Conservation (phyloP, 2,329 filamentous ascomycete species). For the Alternaria solani region DNA sequence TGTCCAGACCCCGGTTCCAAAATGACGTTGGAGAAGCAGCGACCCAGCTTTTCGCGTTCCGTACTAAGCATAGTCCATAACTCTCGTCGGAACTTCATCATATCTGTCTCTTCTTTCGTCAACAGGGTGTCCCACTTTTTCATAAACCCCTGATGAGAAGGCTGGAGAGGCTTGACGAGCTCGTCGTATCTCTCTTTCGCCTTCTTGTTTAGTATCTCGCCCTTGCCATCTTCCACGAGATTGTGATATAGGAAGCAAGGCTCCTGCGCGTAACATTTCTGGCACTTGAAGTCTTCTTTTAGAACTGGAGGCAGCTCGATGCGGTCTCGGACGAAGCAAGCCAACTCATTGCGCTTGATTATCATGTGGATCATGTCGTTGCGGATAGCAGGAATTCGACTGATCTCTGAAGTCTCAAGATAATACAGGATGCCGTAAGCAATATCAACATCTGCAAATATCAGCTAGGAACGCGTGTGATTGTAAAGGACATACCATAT, state of each 20-base stretch:
- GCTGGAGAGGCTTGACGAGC: slow-evolving; percentile 77
- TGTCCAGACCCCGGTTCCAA: slow-evolving; percentile 79
- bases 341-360: slow-evolving; percentile 90
- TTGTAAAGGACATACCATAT: slow-evolving; percentile 65
- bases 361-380: slow-evolving; percentile 96
- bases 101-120: slow-evolving; percentile 92
- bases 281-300: slow-evolving; percentile 81
- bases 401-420: slow-evolving; percentile 86
- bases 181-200: slow-evolving; percentile 84
- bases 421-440: slow-evolving; percentile 93
- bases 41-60: slow-evolving; percentile 85
- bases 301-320: slow-evolving; percentile 87
- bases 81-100: slow-evolving; percentile 85
- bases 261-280: slow-evolving; percentile 87
- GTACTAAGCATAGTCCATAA: slow-evolving; percentile 94
- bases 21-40: slow-evolving; percentile 88
- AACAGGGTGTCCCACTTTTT: slow-evolving; percentile 92
- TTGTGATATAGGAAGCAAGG: slow-evolving; percentile 95
- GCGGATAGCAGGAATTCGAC: slow-evolving; percentile 83
- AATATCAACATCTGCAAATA: slow-evolving; percentile 76
- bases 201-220: slow-evolving; percentile 80
- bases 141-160: slow-evolving; percentile 82
- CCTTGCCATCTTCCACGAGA: slow-evolving; percentile 82
- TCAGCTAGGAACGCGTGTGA: slow-evolving; percentile 19
- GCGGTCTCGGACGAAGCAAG: slow-evolving; percentile 82